Percentiles rank a stretch among this genome's conserved stretches.
Conservation (phyloP, 2,329 filamentous ascomycete species). For the Talaromyces sp. region DNA sequence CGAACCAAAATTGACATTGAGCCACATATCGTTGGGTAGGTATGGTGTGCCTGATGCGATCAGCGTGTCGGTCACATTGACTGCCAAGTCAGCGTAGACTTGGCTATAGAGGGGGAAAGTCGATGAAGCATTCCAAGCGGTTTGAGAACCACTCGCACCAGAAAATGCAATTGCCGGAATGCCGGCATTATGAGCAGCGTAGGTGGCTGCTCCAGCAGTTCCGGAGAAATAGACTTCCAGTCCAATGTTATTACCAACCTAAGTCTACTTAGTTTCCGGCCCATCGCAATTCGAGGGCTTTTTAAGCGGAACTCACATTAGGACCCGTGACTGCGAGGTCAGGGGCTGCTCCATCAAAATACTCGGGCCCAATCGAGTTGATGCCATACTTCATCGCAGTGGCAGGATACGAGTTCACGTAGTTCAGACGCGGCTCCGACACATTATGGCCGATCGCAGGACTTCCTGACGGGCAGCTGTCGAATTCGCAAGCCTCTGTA, state of each 20-base stretch:
- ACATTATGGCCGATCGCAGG: slow-evolving; percentile 61
- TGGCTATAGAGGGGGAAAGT: slow-evolving; percentile 52
- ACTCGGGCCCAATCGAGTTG: slow-evolving; percentile 55
- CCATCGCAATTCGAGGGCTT: neutral
- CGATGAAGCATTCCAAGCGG: slow-evolving; percentile 54
- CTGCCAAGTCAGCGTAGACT: slow-evolving; percentile 67
- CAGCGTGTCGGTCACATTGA: slow-evolving; percentile 60
- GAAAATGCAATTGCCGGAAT: slow-evolving; percentile 72
- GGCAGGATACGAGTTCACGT: slow-evolving; percentile 71
- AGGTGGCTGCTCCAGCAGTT: slow-evolving; percentile 67
- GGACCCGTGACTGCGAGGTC: slow-evolving; percentile 69
- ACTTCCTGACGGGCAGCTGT: slow-evolving; percentile 62
- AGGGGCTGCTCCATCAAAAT: slow-evolving; percentile 56
- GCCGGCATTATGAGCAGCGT: slow-evolving; percentile 56
- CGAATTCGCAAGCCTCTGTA: slow-evolving; percentile 59
- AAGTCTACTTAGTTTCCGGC: neutral
- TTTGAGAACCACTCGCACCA: slow-evolving; percentile 54
- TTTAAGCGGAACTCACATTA: slow-evolving; percentile 48
- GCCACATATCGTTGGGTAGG: slow-evolving; percentile 61
- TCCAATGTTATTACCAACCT: slow-evolving; percentile 58
- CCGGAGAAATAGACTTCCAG: slow-evolving; percentile 62
- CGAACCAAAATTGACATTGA: slow-evolving; percentile 70
- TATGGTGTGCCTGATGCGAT: slow-evolving; percentile 63
- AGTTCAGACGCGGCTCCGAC: slow-evolving; percentile 64
- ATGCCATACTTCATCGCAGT: slow-evolving; percentile 67